A percentile compares a stretch with the other conserved stretches of the same genome.
phyloP scores from a whole-genome alignment of 2,329 filamentous ascomycete genomes.

The Diplodia seriata region DNA sequence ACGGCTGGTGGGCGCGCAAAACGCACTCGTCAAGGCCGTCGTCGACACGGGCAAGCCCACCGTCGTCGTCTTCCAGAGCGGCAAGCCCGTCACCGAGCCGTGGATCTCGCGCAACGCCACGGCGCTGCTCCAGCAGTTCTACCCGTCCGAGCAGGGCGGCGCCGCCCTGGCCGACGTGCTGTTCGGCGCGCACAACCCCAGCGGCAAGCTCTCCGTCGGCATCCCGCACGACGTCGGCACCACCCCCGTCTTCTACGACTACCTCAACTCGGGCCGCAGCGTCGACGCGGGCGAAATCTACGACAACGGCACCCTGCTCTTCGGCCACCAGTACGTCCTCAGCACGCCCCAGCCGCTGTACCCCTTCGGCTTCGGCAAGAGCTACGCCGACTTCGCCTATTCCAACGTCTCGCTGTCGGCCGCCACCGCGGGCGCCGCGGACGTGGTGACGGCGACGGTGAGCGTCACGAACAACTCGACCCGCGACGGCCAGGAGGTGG shows the following conservation, averaged over 20 bases:
- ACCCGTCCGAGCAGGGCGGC: slow-evolving; percentile 73
- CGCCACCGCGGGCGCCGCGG: slow-evolving; percentile 55
- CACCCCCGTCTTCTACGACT: slow-evolving; percentile 74
- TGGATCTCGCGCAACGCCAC: slow-evolving; percentile 72
- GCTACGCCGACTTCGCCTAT: slow-evolving; percentile 70
- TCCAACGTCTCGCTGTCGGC: slow-evolving; percentile 60
- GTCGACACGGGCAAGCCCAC: slow-evolving; percentile 72
- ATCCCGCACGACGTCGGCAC: slow-evolving; percentile 73
- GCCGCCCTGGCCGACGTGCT: slow-evolving; percentile 68
- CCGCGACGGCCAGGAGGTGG: slow-evolving; percentile 69
- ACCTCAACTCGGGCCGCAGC: slow-evolving; percentile 69
- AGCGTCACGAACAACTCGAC: slow-evolving; percentile 66
- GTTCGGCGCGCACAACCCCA: slow-evolving; percentile 69
- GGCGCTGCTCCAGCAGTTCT: slow-evolving; percentile 76
- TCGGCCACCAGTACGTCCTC: slow-evolving; percentile 71
- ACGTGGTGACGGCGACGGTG: slow-evolving; percentile 65
- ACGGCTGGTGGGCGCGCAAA: slow-evolving; percentile 73
- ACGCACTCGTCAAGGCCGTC: slow-evolving; percentile 69
- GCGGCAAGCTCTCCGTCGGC: slow-evolving; percentile 69
- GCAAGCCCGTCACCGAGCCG: slow-evolving; percentile 74
- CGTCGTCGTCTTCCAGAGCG: slow-evolving; percentile 71
- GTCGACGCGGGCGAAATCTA: slow-evolving; percentile 62
- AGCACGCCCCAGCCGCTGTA: slow-evolving; percentile 67
- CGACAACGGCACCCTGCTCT: slow-evolving; percentile 66
- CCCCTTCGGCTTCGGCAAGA: slow-evolving; percentile 70